phyloP scores from a whole-genome alignment of 495 filamentous ascomycete genomes.

The Penicillium angulare region DNA sequence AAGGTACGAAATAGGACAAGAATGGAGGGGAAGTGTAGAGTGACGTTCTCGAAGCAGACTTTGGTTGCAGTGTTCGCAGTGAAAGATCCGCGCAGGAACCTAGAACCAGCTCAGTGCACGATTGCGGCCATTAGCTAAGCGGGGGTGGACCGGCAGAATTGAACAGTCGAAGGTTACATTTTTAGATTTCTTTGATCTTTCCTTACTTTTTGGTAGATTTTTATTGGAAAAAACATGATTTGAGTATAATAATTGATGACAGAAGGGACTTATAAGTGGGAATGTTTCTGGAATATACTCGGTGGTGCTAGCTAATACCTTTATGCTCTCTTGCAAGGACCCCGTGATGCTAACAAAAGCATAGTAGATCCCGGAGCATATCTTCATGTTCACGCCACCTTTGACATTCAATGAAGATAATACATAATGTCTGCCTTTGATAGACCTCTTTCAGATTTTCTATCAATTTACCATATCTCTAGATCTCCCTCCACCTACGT shows the following conservation, averaged over 20 bases:
- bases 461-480: not conserved
- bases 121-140: slow-evolving; percentile 6
- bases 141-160: slow-evolving; percentile 5
- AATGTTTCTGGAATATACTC: too few relatives aligned
- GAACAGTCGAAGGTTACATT: not conserved
- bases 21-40: not conserved
- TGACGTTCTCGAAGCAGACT: slow-evolving; percentile 19
- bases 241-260: too few relatives aligned
- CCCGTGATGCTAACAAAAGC: too few relatives aligned
- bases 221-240: too few relatives aligned
- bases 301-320: too few relatives aligned
- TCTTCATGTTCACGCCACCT: too few relatives aligned
- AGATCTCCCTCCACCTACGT: not conserved
- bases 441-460: not conserved
- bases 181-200: not conserved
- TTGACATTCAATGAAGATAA: too few relatives aligned
- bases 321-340: too few relatives aligned
- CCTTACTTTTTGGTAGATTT: not conserved
- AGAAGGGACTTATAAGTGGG: too few relatives aligned
- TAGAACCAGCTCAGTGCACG: slow-evolving; percentile 12
- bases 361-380: too few relatives aligned
- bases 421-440: too few relatives aligned
- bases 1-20: not conserved
- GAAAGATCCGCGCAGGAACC: slow-evolving; percentile 21
- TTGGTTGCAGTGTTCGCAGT: slow-evolving; percentile 4